A percentile compares a stretch with the other conserved stretches of the same genome.
phyloP scores from a whole-genome alignment of 805 yeast genomes.

The Maudiozyma saulgeensis region DNA sequence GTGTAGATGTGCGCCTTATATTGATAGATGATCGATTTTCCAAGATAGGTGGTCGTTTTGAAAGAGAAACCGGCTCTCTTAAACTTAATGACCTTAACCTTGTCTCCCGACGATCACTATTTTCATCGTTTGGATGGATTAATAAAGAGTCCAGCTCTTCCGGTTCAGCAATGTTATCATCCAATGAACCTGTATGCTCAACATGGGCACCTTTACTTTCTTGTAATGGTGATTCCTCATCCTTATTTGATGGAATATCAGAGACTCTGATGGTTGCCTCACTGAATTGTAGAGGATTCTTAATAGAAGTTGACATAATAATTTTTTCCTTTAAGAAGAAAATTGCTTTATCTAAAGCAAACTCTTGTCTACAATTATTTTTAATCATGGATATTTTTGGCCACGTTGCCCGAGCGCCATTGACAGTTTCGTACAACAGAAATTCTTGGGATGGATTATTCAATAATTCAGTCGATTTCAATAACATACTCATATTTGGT shows the following conservation, averaged over 20 bases:
- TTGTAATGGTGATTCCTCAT: not conserved
- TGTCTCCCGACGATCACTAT: not conserved
- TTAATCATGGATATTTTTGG: conserved; percentile 76
- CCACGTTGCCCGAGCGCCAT: conserved; percentile 93
- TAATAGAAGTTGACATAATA: conserved; percentile 32
- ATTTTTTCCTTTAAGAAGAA: conserved; percentile 53
- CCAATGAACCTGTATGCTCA: conserved; percentile 7
- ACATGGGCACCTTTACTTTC: not conserved
- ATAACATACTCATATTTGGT: conserved; percentile 54
- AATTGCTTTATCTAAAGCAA: conserved; percentile 75
- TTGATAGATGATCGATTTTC: not conserved
- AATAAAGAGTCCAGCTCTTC: conserved; percentile 15
- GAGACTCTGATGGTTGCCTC: conserved; percentile 12
- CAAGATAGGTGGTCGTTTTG: not conserved
- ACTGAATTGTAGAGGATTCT: conserved; percentile 24
- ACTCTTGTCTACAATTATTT: conserved; percentile 85
- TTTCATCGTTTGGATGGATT: conserved; percentile 2
- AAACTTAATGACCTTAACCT: conserved; percentile 6
- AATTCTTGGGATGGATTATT: conserved; percentile 77
- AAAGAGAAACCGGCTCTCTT: conserved; percentile 1
- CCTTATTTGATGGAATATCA: conserved; percentile 1
- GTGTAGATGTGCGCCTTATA: not conserved
- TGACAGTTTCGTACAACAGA: conserved; percentile 47
- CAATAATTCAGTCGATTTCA: conserved; percentile 54
- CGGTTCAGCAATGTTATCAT: conserved; percentile 20